A percentile compares a stretch with the other conserved stretches of the same genome.
Conservation (phyloP, 1,284 basidiomycete species). For the Rhizoctonia solani region DNA sequence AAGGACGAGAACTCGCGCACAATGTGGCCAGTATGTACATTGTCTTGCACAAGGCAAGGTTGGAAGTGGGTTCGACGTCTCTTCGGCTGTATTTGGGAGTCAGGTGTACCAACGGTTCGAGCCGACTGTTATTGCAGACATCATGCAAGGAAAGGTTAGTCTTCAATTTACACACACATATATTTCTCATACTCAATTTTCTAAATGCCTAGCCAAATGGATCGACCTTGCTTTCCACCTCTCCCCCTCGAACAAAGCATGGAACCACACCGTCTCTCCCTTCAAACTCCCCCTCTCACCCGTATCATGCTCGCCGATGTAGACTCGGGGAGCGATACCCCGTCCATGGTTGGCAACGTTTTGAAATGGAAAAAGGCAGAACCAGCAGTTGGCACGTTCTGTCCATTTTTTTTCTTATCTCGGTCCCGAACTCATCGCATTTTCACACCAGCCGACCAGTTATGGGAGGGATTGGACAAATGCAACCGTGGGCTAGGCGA, state of each 20-base stretch:
- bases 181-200: neutral
- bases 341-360: conserved; percentile 86
- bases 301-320: conserved; percentile 89
- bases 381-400: conserved; percentile 56
- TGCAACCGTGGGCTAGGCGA: conserved; percentile 44
- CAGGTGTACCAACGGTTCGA: conserved; percentile 92
- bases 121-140: conserved; percentile 64
- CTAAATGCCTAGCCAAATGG: conserved; percentile 16
- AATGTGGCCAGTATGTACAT: conserved; percentile 96
- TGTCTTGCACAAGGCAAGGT: conserved; percentile 98
- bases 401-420: conserved; percentile 7
- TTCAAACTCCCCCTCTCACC: conserved; percentile 82
- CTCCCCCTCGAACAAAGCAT: conserved; percentile 62
- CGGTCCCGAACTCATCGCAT: conserved; percentile 36
- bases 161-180: neutral
- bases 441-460: conserved; percentile 54
- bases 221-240: conserved; percentile 50
- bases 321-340: conserved; percentile 91
- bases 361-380: conserved; percentile 80
- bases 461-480: conserved; percentile 72
- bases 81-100: conserved; percentile 92
- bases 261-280: conserved; percentile 67
- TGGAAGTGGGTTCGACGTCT: conserved; percentile 96
- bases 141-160: conserved; percentile 68
- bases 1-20: conserved; percentile 72